Conservation (phyloP, 139 green algal genomes). For the Tetratostichococcus sp. region DNA sequence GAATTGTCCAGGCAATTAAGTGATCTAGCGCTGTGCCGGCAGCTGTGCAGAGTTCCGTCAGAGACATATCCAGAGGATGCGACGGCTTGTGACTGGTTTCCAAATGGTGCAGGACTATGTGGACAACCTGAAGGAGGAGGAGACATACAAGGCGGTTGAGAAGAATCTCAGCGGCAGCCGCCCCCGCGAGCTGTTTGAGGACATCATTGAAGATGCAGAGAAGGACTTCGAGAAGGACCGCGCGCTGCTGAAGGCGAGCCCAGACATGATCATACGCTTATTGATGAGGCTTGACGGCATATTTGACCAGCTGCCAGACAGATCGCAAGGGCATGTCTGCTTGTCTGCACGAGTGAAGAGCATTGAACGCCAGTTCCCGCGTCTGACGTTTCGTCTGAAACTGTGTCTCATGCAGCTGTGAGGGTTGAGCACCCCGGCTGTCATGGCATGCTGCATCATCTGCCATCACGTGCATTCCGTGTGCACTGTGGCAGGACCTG, state of each 20-base stretch:
- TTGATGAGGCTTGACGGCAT: conserved; percentile 1
- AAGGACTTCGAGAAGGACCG: conserved; percentile 55
- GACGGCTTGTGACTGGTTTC: too few relatives aligned
- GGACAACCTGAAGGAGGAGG: conserved; percentile 41
- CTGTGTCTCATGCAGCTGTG: conserved; percentile 21
- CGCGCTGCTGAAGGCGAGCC: background rate
- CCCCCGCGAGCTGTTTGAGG: conserved; percentile 85
- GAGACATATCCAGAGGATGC: too few relatives aligned
- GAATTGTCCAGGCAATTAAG: too few relatives aligned
- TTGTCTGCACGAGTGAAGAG: too few relatives aligned
- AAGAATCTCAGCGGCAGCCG: conserved; percentile 58
- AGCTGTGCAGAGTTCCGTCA: too few relatives aligned
- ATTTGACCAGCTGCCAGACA: too few relatives aligned
- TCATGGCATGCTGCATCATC: background rate
- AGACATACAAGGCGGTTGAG: conserved; percentile 58
- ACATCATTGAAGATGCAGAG: conserved; percentile 81
- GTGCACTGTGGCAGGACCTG: conserved; percentile 28
- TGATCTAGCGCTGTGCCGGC: too few relatives aligned
- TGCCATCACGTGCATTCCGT: too few relatives aligned
- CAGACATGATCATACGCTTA: background rate
- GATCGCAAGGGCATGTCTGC: too few relatives aligned
- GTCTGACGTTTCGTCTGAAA: too few relatives aligned
- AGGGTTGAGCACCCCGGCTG: conserved; percentile 10
- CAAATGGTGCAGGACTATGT: conserved; percentile 50
- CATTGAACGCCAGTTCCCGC: background rate